Conservation (phyloP, 257 asterid species). For the Nicotiana obtusifolia region DNA sequence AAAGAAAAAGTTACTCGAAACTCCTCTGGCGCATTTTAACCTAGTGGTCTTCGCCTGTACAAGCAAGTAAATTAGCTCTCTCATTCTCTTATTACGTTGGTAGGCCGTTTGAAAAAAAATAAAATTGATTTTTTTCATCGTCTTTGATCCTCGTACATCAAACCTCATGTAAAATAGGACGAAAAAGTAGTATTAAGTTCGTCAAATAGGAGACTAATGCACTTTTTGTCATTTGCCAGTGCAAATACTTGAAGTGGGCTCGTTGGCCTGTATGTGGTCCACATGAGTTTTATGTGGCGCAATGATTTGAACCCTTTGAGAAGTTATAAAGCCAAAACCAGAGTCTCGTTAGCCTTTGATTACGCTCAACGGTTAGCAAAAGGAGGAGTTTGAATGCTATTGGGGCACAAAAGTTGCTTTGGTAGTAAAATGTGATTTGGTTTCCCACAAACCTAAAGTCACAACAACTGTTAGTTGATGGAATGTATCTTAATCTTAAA, state of each 20-base stretch:
- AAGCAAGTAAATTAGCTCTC: no score
- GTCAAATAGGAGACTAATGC: no score
- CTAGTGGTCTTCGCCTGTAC: no score
- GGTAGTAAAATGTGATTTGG: conserved; percentile 10
- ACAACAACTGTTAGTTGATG: neutral
- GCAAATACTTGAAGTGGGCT: neutral
- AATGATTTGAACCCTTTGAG: neutral
- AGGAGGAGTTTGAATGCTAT: neutral
- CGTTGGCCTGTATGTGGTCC: conserved; percentile 20
- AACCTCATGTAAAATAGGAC: no score
- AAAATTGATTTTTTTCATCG: no score
- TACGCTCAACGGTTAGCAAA: conserved; percentile 11
- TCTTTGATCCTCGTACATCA: no score
- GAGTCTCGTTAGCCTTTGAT: neutral
- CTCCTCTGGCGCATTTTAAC: no score
- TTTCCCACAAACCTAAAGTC: conserved; percentile 1
- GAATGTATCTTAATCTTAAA: no score
- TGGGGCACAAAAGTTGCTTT: neutral
- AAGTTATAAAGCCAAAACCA: neutral
- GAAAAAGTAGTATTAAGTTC: no score
- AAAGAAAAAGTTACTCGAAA: no score
- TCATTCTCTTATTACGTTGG: no score
- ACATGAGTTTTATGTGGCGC: neutral
- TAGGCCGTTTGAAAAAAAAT: no score
- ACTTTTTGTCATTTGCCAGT: conserved; percentile 1